Evolutionary conservation across 345 rosid species (phyloP).

Genomic region (Cardamine resedifolia): DNA sequence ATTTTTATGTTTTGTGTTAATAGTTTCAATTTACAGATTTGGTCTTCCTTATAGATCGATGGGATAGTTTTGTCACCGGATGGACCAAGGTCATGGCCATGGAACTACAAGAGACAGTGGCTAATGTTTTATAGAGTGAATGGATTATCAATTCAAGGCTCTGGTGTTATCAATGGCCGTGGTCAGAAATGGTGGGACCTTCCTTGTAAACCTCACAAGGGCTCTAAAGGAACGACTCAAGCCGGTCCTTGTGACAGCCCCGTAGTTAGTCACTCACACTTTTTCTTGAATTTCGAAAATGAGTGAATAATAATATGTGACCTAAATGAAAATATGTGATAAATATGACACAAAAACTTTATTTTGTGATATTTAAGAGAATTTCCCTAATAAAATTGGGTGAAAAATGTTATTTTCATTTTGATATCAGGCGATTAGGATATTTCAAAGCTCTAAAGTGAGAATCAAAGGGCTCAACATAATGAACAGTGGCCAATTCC

Average conservation of each 20-base stretch:
- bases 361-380: too few relatives aligned
- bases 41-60: conserved; percentile 34
- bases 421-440: conserved; percentile 45
- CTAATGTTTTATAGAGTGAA: conserved; percentile 71
- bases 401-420: neutral
- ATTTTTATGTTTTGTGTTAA: neutral
- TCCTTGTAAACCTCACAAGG: conserved; percentile 94
- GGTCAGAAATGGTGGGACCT: conserved; percentile 97
- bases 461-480: conserved; percentile 52
- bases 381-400: too few relatives aligned
- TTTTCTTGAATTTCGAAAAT: neutral
- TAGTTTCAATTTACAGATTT: neutral
- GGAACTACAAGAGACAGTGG: conserved; percentile 68
- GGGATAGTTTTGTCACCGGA: conserved; percentile 44
- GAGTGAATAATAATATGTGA: too few relatives aligned
- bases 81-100: conserved; percentile 71
- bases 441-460: conserved; percentile 60
- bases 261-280: conserved; percentile 45
- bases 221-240: conserved; percentile 57
- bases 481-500: conserved; percentile 69
- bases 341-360: too few relatives aligned
- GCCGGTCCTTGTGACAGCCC: conserved; percentile 93
- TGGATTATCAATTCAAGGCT: conserved; percentile 70
- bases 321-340: too few relatives aligned
- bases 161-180: conserved; percentile 68